These are phyloP conservation scores for Podila verticillata DNA, from an alignment of 192 early-diverging fungal genomes.

Conservation along the genomic window DNA sequence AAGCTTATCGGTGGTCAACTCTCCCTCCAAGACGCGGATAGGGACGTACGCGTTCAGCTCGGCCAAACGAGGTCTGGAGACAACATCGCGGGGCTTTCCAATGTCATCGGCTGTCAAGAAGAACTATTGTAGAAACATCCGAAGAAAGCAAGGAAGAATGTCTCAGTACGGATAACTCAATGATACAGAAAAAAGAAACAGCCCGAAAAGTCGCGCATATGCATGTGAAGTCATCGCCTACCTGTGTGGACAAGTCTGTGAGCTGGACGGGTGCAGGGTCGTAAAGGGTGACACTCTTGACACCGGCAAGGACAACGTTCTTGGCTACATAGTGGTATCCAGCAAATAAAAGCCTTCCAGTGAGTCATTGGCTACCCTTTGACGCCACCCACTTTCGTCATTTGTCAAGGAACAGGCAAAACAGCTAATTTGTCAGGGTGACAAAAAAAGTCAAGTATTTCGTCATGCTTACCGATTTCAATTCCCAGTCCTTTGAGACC, in stretches of 20 bases:
- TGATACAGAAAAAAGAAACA: not conserved
- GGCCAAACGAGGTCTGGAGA: conserved; percentile 80
- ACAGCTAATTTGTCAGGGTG: not conserved
- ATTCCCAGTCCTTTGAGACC: conserved; percentile 97
- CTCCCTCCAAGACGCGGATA: conserved; percentile 81
- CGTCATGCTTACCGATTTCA: conserved; percentile 85
- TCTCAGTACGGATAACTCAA: not conserved
- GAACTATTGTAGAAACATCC: conserved; percentile 68
- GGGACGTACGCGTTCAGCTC: conserved; percentile 99
- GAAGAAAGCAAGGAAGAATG: not conserved
- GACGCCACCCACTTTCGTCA: too few species aligned
- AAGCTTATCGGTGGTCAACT: conserved; percentile 75
- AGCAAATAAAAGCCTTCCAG: not conserved
- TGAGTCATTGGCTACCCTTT: not conserved
- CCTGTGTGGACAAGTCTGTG: conserved; percentile 90
- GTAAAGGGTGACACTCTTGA: conserved; percentile 97
- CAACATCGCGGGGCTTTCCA: conserved; percentile 85
- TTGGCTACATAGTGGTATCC: conserved; percentile 78
- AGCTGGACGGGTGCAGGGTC: conserved; percentile 82
- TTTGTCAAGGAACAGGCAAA: too few species aligned
- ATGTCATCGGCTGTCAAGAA: conserved; percentile 87
- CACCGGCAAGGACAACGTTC: conserved; percentile 97
- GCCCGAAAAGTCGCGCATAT: not conserved
- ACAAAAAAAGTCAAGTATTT: not conserved
- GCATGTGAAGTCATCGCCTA: conserved; percentile 29